Evolutionary conservation across 495 filamentous ascomycete genomes (phyloP), one percentile per base, ranked within the genome.

Genomic region (Cudoniella acicularis): DNA sequence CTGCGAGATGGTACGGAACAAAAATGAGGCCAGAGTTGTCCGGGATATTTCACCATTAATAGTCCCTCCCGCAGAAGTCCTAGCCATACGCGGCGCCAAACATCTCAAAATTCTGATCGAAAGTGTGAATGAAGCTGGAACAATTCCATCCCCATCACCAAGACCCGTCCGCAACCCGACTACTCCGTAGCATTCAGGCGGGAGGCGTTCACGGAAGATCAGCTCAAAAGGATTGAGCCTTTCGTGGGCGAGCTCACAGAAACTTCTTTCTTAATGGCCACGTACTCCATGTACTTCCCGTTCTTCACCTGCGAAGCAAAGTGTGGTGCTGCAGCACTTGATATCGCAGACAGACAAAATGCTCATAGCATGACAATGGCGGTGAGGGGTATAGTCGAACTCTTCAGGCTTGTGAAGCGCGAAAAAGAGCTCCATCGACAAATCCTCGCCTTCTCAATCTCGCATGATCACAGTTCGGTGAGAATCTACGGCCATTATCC

Each of bases 391-490:
- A 27, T 77, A n/a, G 64, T 71, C 27, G 68, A 75, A 42, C 68
- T 77, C 20, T 71, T 64, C 40, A 43, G 52, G 40, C 2, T 24
- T 3, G 68, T 74, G 1, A 60, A 66, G n/a, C 73, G 70, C 23
- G 59, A 73, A 60, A 46, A 67, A 20, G 71, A 77, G 62, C 56
- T 77, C 26, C 24, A 78, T 57, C 67, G 65, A 48, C 55, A 75
- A 59, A 73, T 76, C 26, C 65, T 77, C 54, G 67, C 68, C 25
- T 81, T 80, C 69, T 80, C 74, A 1, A 67, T 82, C 55, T 80
- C 74, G 22, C 73, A 79, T 63, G 65, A 80, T 60, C 53, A 75
- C 42, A 18, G 50, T 16, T 56, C 58, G 2, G 70, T 78, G 21
- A 59, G 67, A 20, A 75, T 80, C 20, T 71, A 72, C 25, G 70